These are phyloP conservation scores for Chalaropsis thielavioides DNA, from an alignment of 2,329 filamentous ascomycete genomes.

Conservation along the genomic window DNA sequence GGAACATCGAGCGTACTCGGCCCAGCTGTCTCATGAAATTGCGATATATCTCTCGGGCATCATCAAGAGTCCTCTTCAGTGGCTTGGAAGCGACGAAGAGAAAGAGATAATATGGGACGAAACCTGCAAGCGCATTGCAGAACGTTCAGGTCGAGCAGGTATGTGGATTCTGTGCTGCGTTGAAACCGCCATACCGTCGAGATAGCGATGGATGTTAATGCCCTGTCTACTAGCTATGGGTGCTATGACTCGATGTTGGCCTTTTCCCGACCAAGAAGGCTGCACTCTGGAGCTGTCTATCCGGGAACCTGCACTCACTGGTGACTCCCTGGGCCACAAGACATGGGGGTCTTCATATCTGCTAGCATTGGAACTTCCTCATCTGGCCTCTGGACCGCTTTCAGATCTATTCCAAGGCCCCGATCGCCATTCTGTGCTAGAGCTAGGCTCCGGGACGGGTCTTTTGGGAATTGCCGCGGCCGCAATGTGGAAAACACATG, in stretches of 20 bases:
- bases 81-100: conserved; percentile 52
- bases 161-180: conserved; percentile 20
- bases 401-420: conserved; percentile 31
- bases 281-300: conserved; percentile 50
- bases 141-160: conserved; percentile 68
- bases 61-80: conserved; percentile 50
- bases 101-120: conserved; percentile 61
- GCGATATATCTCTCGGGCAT: conserved; percentile 55
- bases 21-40: conserved; percentile 35
- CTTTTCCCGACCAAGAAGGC: conserved; percentile 26
- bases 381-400: conserved; percentile 31
- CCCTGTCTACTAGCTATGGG: conserved; percentile 35
- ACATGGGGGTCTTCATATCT: conserved; percentile 91
- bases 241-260: conserved; percentile 41
- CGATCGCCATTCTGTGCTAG: conserved; percentile 38
- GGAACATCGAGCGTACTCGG: conserved; percentile 28
- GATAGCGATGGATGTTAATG: not conserved
- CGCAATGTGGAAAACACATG: conserved; percentile 48
- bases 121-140: conserved; percentile 65
- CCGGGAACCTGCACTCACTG: conserved; percentile 74
- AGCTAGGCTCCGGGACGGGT: conserved; percentile 81
- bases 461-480: conserved; percentile 80
- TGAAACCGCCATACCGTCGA: not conserved
- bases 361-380: conserved; percentile 56
- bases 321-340: conserved; percentile 71